A percentile compares a stretch with the other conserved stretches of the same genome.
These are phyloP conservation scores for Pulveroboletus ravenelii DNA, from an alignment of 768 basidiomycete genomes.

Conservation along the genomic window DNA sequence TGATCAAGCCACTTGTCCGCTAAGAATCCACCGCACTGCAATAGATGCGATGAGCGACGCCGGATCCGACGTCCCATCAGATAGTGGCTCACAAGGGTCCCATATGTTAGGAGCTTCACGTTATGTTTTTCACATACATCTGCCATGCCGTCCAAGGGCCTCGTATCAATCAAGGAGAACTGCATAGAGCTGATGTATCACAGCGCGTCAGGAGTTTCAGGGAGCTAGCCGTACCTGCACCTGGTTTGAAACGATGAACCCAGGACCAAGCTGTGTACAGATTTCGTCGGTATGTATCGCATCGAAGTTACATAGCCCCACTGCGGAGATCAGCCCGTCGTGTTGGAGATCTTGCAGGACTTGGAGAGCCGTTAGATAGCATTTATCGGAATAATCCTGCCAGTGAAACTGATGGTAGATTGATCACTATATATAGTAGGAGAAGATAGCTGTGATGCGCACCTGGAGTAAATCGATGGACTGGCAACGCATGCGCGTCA, in stretches of 20 bases:
- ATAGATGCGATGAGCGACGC: constrained; percentile 4
- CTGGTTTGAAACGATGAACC: constrained; percentile 75
- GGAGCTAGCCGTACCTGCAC: constrained; percentile 52
- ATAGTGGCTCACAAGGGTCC: constrained; percentile 57
- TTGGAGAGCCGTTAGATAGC: constrained; percentile 44
- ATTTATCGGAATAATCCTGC: constrained; percentile 58
- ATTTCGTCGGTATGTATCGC: constrained; percentile 71
- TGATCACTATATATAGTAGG: neutral
- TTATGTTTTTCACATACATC: constrained; percentile 70
- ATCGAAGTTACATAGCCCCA: constrained; percentile 84
- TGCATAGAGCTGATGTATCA: constrained; percentile 27
- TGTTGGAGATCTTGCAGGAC: constrained; percentile 56
- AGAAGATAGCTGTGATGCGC: constrained; percentile 7
- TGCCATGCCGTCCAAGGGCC: constrained; percentile 72
- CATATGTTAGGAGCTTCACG: constrained; percentile 76
- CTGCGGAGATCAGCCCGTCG: constrained; percentile 54
- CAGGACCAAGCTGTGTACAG: constrained; percentile 67
- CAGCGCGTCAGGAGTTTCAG: neutral
- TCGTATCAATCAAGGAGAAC: constrained; percentile 80
- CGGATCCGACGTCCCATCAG: neutral
- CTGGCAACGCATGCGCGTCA: constrained; percentile 57
- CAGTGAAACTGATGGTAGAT: constrained; percentile 60
- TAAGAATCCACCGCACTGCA: constrained; percentile 79
- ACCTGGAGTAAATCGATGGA: constrained; percentile 74
- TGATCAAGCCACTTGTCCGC: constrained; percentile 68